phyloP scores from a whole-genome alignment of 495 filamentous ascomycete genomes.

The Xylaria scruposa region DNA sequence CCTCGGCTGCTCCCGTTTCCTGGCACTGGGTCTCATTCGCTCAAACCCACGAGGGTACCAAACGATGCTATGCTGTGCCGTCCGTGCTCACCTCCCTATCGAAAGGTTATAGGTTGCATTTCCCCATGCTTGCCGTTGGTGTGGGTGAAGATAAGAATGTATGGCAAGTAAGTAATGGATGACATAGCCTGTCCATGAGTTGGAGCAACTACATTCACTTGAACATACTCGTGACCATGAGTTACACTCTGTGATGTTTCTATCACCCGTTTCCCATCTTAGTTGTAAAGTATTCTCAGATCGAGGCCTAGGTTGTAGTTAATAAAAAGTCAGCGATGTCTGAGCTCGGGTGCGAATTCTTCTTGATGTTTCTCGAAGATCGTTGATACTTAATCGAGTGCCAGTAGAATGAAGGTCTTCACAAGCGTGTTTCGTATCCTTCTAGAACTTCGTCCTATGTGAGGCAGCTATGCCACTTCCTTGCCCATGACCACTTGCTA shows the following conservation, averaged over 20 bases:
- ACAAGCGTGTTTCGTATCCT: not conserved
- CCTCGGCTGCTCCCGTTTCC: not conserved
- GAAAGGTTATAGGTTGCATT: not conserved
- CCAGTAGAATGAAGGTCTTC: not conserved
- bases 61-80: not conserved
- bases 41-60: not conserved
- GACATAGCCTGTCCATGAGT: not conserved
- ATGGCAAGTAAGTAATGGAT: constrained; percentile 1
- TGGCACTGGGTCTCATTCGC: not conserved
- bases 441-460: not conserved
- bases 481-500: not conserved
- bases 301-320: not conserved
- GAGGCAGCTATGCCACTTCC: not conserved
- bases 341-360: not conserved
- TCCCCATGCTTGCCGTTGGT: constrained; percentile 17
- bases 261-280: not conserved
- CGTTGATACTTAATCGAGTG: not conserved
- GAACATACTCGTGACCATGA: not conserved
- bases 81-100: constrained; percentile 4
- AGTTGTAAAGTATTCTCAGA: not conserved
- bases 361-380: not conserved
- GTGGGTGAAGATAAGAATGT: constrained; percentile 4
- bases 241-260: not conserved
- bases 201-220: not conserved
- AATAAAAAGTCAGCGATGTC: not conserved